These are phyloP conservation scores for Ailanthus altissimus DNA, from an alignment of 345 rosid species.

Conservation along the genomic window DNA sequence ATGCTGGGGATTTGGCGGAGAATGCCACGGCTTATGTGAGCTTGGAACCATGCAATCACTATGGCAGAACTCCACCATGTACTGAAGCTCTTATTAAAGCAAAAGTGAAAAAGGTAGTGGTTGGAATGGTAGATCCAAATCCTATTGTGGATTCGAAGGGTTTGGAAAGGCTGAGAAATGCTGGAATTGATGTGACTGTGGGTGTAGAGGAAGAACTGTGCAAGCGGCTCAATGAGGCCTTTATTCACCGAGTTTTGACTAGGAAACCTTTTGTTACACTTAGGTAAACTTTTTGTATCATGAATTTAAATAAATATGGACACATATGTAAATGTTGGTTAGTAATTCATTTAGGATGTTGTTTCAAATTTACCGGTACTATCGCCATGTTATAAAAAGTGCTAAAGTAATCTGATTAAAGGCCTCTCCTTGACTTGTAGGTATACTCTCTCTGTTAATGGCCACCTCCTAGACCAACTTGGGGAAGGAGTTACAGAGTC, in stretches of 20 bases:
- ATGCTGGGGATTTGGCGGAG: slow-evolving; percentile 78
- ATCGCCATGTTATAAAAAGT: neutral
- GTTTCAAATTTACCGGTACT: neutral
- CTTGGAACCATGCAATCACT: slow-evolving; percentile 89
- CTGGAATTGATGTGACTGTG: slow-evolving; percentile 66
- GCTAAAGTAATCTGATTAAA: neutral
- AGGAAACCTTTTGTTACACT: slow-evolving; percentile 69
- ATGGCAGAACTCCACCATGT: slow-evolving; percentile 94
- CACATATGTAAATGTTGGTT: neutral
- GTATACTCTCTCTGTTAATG: slow-evolving; percentile 71
- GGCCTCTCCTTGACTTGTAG: slow-evolving; percentile 35
- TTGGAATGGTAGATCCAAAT: slow-evolving; percentile 89
- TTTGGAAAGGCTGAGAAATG: slow-evolving; percentile 53
- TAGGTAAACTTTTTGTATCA: slow-evolving; percentile 45
- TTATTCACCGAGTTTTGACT: slow-evolving; percentile 64
- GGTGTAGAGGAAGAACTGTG: slow-evolving; percentile 79
- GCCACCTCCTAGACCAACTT: slow-evolving; percentile 50
- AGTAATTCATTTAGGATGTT: neutral
- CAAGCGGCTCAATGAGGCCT: slow-evolving; percentile 79
- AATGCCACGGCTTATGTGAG: slow-evolving; percentile 86
- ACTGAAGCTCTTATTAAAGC: slow-evolving; percentile 82
- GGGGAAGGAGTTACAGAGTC: slow-evolving; percentile 54
- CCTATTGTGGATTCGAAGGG: slow-evolving; percentile 89
- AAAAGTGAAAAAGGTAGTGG: slow-evolving; percentile 72
- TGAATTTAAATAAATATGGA: neutral